A percentile compares a stretch with the other conserved stretches of the same genome.
These are phyloP conservation scores for Ustilago crameri DNA, from an alignment of 1,284 basidiomycete species.

Conservation along the genomic window DNA sequence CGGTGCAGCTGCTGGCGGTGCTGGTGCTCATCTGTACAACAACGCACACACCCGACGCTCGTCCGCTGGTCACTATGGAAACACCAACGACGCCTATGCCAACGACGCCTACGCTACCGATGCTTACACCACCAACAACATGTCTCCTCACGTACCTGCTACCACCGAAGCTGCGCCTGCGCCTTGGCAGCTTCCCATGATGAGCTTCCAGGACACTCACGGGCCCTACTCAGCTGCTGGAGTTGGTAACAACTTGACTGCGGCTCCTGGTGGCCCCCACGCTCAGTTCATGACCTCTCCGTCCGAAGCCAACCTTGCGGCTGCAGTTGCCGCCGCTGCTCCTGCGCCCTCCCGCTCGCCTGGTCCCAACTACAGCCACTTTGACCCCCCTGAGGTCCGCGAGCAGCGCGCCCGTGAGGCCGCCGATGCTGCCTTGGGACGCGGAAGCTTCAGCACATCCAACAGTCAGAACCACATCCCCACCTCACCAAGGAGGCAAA, in stretches of 20 bases:
- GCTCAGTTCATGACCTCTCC: conserved; percentile 46
- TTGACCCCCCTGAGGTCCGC: conserved; percentile 61
- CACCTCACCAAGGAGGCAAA: conserved; percentile 33
- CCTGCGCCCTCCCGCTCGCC: conserved; percentile 22
- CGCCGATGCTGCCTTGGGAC: conserved; percentile 36
- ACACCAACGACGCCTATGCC: conserved; percentile 15
- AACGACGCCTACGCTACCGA: not conserved
- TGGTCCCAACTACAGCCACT: conserved; percentile 56
- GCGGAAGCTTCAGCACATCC: conserved; percentile 22
- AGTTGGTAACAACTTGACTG: conserved; percentile 28
- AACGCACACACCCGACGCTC: conserved; percentile 32
- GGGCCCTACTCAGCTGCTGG: conserved; percentile 39
- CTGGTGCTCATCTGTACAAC: conserved; percentile 29
- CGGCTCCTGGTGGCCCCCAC: conserved; percentile 16
- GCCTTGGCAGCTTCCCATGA: conserved; percentile 43
- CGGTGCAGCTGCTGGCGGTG: conserved; percentile 42
- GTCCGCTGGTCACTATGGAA: conserved; percentile 26
- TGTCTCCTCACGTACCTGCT: conserved; percentile 28
- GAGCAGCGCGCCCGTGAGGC: conserved; percentile 53
- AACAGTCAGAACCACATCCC: conserved; percentile 17
- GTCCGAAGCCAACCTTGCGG: conserved; percentile 31
- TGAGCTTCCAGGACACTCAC: conserved; percentile 42
- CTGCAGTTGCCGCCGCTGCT: conserved; percentile 14
- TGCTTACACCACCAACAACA: conserved; percentile 21
- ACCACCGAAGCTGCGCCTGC: conserved; percentile 25